A percentile compares a stretch with the other conserved stretches of the same genome.
These are phyloP conservation scores for Posidonia oceanica DNA, from an alignment of 116 monocot species.

Conservation along the genomic window DNA sequence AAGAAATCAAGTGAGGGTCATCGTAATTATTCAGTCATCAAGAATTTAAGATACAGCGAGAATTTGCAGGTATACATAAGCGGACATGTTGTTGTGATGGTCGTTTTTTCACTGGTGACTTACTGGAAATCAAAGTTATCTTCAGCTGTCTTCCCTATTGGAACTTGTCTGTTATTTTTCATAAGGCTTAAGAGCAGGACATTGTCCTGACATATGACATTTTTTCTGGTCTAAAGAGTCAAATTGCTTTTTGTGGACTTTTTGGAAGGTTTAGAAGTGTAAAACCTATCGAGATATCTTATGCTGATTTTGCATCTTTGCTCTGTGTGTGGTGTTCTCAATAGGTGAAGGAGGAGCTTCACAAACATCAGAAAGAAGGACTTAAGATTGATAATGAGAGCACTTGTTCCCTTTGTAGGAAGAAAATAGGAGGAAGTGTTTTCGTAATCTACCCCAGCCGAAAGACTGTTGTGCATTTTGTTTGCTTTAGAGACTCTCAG, in stretches of 20 bases:
- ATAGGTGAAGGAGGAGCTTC: conserved; percentile 88
- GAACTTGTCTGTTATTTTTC: not conserved
- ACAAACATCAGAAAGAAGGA: conserved; percentile 44
- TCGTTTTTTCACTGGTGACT: not conserved
- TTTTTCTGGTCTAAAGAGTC: not conserved
- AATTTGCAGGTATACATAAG: conserved; percentile 69
- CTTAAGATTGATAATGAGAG: conserved; percentile 84
- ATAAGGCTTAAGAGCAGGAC: not conserved
- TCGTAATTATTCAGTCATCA: conserved; percentile 74
- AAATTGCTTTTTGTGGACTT: not conserved
- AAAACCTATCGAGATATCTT: not conserved
- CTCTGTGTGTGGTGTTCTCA: not conserved
- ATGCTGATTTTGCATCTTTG: not conserved
- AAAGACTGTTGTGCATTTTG: conserved; percentile 94
- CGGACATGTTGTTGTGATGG: not conserved
- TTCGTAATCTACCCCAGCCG: conserved; percentile 97
- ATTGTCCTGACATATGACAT: not conserved
- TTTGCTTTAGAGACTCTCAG: conserved; percentile 89
- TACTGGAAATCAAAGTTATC: not conserved
- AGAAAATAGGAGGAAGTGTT: conserved; percentile 82
- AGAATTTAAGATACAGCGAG: conserved; percentile 69
- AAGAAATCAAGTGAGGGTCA: conserved; percentile 88
- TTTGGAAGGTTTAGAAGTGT: not conserved
- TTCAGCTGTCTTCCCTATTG: not conserved
- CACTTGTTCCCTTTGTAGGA: conserved; percentile 85